These are phyloP conservation scores for Sordariomycetes sp. DNA, from an alignment of 2,329 filamentous ascomycete species.

Conservation along the genomic window DNA sequence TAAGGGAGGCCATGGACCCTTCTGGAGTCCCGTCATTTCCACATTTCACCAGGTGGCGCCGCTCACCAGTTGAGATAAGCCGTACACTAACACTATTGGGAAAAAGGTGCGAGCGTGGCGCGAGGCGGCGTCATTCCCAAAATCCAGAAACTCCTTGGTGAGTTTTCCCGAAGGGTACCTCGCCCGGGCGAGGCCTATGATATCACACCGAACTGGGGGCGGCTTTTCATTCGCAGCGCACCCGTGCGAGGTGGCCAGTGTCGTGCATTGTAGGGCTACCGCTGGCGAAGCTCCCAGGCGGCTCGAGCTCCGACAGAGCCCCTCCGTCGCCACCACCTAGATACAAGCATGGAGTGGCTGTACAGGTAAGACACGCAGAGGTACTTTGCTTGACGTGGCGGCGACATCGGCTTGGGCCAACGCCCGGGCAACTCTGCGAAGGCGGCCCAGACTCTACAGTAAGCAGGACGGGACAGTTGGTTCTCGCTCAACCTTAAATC, in stretches of 20 bases:
- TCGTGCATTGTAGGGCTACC: not conserved
- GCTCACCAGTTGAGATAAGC: not conserved
- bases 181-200: not conserved
- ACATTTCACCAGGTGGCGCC: not conserved
- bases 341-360: not conserved
- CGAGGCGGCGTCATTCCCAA: not conserved
- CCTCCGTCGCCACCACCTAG: not conserved
- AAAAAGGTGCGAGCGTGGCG: not conserved
- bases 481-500: no score
- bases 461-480: no score
- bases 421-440: not conserved
- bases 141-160: not conserved
- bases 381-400: not conserved
- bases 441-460: no score
- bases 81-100: not conserved
- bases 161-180: not conserved
- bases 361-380: not conserved
- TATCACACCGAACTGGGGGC: not conserved
- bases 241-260: not conserved
- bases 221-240: not conserved
- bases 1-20: not conserved
- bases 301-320: not conserved
- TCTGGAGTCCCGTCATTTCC: not conserved
- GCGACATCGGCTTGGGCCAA: not conserved
- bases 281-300: no score